Percentiles rank a stretch among this genome's conserved stretches.
These are phyloP conservation scores for Cyclostephanos tholiformis DNA, from an alignment of 108 stramenopile species.

Conservation along the genomic window DNA sequence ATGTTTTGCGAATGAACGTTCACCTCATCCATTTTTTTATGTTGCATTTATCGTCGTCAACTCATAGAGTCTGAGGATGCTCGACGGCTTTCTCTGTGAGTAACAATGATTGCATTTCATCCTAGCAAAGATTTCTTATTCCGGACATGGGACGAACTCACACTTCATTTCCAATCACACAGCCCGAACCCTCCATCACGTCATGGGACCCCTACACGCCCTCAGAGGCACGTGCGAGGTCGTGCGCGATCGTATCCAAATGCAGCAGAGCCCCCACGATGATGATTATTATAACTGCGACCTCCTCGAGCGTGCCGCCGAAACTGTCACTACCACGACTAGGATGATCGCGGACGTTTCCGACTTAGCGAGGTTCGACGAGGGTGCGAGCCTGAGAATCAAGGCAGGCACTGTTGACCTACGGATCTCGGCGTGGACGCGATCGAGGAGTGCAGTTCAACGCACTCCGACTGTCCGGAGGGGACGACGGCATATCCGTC, in stretches of 20 bases:
- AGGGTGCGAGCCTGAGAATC: slow-evolving; percentile 26
- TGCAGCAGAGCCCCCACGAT: background rate
- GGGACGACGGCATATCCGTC: slow-evolving; percentile 22
- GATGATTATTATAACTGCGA: slow-evolving; percentile 18
- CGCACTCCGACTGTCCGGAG: slow-evolving; percentile 18
- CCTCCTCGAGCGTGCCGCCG: slow-evolving; percentile 22
- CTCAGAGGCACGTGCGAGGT: slow-evolving; percentile 34
- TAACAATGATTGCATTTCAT: background rate
- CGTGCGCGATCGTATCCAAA: slow-evolving; percentile 27
- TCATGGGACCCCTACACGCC: slow-evolving; percentile 49
- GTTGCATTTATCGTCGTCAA: background rate
- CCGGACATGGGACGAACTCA: too few relatives aligned
- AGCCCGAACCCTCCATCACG: slow-evolving; percentile 48
- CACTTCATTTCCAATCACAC: background rate
- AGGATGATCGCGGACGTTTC: slow-evolving; percentile 41
- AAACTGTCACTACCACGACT: slow-evolving; percentile 25
- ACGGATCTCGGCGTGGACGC: slow-evolving; percentile 32
- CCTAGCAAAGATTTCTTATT: too few relatives aligned
- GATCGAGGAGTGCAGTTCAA: slow-evolving; percentile 30
- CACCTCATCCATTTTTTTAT: background rate
- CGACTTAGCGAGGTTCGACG: slow-evolving; percentile 34
- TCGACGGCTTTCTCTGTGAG: slow-evolving; percentile 40
- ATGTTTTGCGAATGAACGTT: too few relatives aligned
- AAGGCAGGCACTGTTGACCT: slow-evolving; percentile 13
- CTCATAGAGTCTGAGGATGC: slow-evolving; percentile 21